Percentiles rank a stretch among this genome's conserved stretches.
These are phyloP conservation scores for Mrakia blollopis DNA, from an alignment of 768 basidiomycete genomes.

Conservation along the genomic window DNA sequence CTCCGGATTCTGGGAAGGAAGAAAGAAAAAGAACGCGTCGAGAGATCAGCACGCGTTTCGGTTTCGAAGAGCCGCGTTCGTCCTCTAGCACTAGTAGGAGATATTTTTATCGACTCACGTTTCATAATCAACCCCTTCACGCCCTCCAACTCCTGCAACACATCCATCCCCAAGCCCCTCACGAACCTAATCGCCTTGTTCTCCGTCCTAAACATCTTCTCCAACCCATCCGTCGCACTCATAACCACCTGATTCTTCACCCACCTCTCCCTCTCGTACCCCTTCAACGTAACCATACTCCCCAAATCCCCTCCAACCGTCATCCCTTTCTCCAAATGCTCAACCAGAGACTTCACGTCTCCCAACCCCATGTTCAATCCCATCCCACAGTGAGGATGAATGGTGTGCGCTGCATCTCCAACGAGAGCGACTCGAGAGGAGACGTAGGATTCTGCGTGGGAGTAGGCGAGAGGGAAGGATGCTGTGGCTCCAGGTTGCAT, in stretches of 20 bases:
- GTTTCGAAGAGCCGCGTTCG: too few species aligned
- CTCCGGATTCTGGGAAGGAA: background rate
- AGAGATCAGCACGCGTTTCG: background rate
- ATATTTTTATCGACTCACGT: background rate
- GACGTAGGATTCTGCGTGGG: conserved; percentile 79
- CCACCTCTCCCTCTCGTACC: conserved; percentile 75
- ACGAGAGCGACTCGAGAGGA: conserved; percentile 74
- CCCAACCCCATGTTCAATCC: conserved; percentile 90
- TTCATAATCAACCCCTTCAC: conserved; percentile 77
- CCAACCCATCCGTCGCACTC: conserved; percentile 79
- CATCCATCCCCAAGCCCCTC: conserved; percentile 78
- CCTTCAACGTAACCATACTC: conserved; percentile 43
- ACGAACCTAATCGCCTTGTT: conserved; percentile 72
- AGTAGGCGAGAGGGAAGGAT: conserved; percentile 82
- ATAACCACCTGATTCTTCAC: conserved; percentile 79
- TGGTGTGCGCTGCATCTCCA: conserved; percentile 92
- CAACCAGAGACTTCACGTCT: conserved; percentile 69
- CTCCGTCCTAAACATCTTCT: conserved; percentile 73
- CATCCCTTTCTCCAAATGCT: conserved; percentile 58
- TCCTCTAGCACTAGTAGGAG: background rate
- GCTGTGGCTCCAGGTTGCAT: conserved; percentile 71
- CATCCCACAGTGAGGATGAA: conserved; percentile 93
- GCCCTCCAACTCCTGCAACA: conserved; percentile 79
- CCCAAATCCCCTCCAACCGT: conserved; percentile 76
- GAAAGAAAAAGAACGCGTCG: background rate